A percentile compares a stretch with the other conserved stretches of the same genome.
Evolutionary conservation across 2,329 filamentous ascomycete species (phyloP).

Genomic region (Rhytidhysteron rufulum): DNA sequence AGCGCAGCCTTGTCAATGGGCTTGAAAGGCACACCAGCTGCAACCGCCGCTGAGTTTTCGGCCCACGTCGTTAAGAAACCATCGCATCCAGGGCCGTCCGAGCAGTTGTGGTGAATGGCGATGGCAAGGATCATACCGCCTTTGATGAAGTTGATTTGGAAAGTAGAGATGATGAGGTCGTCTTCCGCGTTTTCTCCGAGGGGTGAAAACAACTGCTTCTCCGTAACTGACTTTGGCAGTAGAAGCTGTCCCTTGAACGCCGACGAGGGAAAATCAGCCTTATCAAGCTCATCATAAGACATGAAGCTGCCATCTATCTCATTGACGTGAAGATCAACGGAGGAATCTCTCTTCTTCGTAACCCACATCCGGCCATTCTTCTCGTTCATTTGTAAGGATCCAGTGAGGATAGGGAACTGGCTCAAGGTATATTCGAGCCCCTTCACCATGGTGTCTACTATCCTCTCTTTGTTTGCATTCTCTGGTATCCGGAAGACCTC

Average conservation of each 20-base stretch:
- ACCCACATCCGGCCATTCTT: conserved; percentile 13
- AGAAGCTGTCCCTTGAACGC: conserved; percentile 6
- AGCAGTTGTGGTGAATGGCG: conserved; percentile 21
- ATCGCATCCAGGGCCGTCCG: conserved; percentile 22
- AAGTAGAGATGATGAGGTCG: conserved; percentile 8
- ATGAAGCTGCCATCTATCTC: conserved; percentile 10
- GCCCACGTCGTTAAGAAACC: conserved; percentile 24
- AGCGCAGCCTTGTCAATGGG: conserved; percentile 5
- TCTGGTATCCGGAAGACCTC: conserved; percentile 12
- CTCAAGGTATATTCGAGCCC: conserved; percentile 13
- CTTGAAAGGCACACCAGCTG: conserved; percentile 8
- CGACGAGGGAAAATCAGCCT: conserved; percentile 12
- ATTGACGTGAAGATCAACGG: conserved; percentile 12
- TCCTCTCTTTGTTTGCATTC: conserved; percentile 5
- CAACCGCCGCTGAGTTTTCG: conserved; percentile 15
- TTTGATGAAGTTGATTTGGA: conserved; percentile 24
- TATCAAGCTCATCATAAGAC: conserved; percentile 12
- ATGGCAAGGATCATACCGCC: conserved; percentile 23
- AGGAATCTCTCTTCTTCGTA: conserved; percentile 9
- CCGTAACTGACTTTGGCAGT: conserved; percentile 9
- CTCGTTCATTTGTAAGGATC: conserved; percentile 10
- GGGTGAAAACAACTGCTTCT: conserved; percentile 8
- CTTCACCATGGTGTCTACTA: conserved; percentile 9
- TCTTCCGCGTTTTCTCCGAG: conserved; percentile 7
- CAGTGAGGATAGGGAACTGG: conserved; percentile 13